Percentiles rank a stretch among this genome's conserved stretches.
Evolutionary conservation across 345 rosid genomes (phyloP).

Genomic region (Pistacia atlantica): DNA sequence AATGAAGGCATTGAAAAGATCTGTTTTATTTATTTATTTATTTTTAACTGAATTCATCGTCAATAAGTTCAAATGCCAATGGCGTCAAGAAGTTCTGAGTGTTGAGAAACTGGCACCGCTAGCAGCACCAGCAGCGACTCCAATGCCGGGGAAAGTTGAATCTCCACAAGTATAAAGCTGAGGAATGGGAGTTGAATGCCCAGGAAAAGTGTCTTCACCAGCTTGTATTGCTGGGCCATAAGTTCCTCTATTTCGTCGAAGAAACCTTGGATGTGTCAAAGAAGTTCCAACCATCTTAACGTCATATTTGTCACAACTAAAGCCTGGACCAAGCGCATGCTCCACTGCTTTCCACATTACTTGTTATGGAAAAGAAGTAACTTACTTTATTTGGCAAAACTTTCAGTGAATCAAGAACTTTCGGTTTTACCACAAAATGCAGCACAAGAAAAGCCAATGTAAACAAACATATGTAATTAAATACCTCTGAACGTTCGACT

Average conservation of each 20-base stretch:
- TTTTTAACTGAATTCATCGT: not conserved
- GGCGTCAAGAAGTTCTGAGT: constrained; percentile 87
- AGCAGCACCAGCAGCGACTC: constrained; percentile 41
- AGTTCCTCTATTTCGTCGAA: constrained; percentile 80
- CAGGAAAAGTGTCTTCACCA: constrained; percentile 70
- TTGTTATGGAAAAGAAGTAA: too few species aligned
- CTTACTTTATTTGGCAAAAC: too few species aligned
- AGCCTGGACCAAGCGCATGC: constrained; percentile 76
- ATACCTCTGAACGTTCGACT: too few species aligned
- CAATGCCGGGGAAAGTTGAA: constrained; percentile 53
- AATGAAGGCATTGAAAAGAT: too few species aligned
- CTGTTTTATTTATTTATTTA: too few species aligned
- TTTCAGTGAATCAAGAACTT: too few species aligned
- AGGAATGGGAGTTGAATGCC: constrained; percentile 20
- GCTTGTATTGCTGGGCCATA: constrained; percentile 90
- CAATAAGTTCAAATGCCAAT: too few species aligned
- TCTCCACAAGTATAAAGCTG: constrained; percentile 90
- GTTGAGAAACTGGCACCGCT: constrained; percentile 89
- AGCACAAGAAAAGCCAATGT: too few species aligned
- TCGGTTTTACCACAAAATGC: too few species aligned
- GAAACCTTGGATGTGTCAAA: constrained; percentile 78
- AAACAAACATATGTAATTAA: too few species aligned
- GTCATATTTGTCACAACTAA: constrained; percentile 73
- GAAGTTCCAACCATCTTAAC: constrained; percentile 90
- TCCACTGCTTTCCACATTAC: constrained; percentile 36